Conservation (phyloP, 345 rosid genomes). For the Mangifera indica region DNA sequence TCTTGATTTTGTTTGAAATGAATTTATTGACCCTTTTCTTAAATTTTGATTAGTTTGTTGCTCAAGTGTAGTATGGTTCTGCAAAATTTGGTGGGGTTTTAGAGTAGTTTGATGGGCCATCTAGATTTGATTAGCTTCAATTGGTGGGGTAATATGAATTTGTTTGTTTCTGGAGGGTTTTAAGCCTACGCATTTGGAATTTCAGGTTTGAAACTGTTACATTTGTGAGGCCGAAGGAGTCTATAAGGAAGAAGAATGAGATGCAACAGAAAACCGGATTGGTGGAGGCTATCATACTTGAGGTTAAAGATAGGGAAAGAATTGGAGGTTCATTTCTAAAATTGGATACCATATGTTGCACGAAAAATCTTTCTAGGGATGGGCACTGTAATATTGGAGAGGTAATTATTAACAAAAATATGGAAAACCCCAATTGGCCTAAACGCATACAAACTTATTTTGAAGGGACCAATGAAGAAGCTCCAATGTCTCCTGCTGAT, state of each 20-base stretch:
- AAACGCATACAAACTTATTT: constrained; percentile 38
- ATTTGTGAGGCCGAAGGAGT: constrained; percentile 76
- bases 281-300: constrained; percentile 40
- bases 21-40: background rate
- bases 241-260: constrained; percentile 44
- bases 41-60: too few relatives aligned
- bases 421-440: constrained; percentile 25
- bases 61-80: too few relatives aligned
- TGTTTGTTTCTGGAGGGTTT: too few relatives aligned
- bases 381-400: constrained; percentile 46
- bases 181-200: constrained; percentile 1
- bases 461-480: constrained; percentile 39
- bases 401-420: constrained; percentile 35
- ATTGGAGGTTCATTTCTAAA: constrained; percentile 37
- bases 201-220: constrained; percentile 77
- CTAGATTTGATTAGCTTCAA: background rate
- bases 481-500: constrained; percentile 34
- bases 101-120: too few relatives aligned
- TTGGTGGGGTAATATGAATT: background rate
- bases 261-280: constrained; percentile 50
- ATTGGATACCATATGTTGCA: constrained; percentile 38
- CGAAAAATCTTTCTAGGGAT: constrained; percentile 29
- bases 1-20: constrained; percentile 2
- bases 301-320: constrained; percentile 37
- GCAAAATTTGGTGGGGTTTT: too few relatives aligned